phyloP scores from a whole-genome alignment of 2,329 filamentous ascomycete species.

The Penicillium sp. region DNA sequence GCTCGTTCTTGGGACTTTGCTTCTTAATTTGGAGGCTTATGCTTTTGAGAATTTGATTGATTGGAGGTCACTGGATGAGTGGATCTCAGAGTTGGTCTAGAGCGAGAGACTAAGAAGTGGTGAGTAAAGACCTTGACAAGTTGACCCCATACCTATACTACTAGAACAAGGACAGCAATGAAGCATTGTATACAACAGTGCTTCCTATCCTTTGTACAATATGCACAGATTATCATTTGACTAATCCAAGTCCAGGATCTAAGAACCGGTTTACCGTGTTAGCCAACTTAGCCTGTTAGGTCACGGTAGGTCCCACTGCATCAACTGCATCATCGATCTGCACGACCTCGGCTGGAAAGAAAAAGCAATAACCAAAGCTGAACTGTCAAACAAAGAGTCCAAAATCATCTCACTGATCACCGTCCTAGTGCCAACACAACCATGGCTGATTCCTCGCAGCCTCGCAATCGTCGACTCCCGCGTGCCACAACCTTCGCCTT shows the following conservation, averaged over 20 bases:
- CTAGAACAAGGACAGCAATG: too few relatives aligned
- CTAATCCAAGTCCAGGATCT: background rate
- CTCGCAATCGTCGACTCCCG: slow-evolving; percentile 7
- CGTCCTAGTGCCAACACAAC: background rate
- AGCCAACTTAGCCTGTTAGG: too few relatives aligned
- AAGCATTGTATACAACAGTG: too few relatives aligned
- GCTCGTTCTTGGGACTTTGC: background rate
- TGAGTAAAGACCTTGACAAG: background rate
- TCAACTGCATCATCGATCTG: slow-evolving; percentile 1
- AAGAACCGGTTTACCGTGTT: slow-evolving; percentile 1
- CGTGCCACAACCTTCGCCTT: slow-evolving; percentile 39
- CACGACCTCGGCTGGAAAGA: background rate
- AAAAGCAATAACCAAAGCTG: too few relatives aligned
- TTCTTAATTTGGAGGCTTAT: too few relatives aligned
- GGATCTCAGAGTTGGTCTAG: background rate
- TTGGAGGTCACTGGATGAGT: background rate
- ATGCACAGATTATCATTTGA: too few relatives aligned
- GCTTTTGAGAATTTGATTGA: background rate
- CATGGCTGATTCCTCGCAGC: slow-evolving; percentile 16
- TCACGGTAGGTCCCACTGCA: background rate
- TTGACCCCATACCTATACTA: too few relatives aligned
- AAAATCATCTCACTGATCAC: too few relatives aligned
- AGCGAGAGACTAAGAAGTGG: background rate
- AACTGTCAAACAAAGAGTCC: too few relatives aligned
- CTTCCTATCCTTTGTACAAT: too few relatives aligned